These are phyloP conservation scores for Apophysomyces variabilis DNA, from an alignment of 371 early-diverging fungal species.

Conservation along the genomic window DNA sequence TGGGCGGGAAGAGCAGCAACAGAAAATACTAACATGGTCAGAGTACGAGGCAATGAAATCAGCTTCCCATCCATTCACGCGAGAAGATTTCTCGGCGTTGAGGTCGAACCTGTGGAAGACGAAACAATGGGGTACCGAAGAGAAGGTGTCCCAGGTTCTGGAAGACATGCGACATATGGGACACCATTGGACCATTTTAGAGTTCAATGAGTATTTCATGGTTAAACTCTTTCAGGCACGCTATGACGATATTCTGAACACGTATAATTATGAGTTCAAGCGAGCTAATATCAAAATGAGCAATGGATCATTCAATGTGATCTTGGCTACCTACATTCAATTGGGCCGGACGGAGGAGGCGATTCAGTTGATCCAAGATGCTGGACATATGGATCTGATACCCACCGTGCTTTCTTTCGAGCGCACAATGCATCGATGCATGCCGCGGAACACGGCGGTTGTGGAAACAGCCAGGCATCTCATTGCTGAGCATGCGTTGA, in stretches of 20 bases:
- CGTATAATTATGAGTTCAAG: slow-evolving; percentile 23
- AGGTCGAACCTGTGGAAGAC: slow-evolving; percentile 36
- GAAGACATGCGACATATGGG: slow-evolving; percentile 43
- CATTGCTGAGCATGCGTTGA: slow-evolving; percentile 29
- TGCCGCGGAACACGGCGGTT: slow-evolving; percentile 31
- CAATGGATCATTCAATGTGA: slow-evolving; percentile 41
- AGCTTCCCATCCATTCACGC: slow-evolving; percentile 9
- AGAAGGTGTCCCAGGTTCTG: slow-evolving; percentile 35
- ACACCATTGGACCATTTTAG: slow-evolving; percentile 33
- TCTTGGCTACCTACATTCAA: slow-evolving; percentile 47
- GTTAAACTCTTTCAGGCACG: slow-evolving; percentile 42
- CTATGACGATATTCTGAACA: slow-evolving; percentile 39
- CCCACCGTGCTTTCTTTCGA: slow-evolving; percentile 45
- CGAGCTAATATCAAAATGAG: slow-evolving; percentile 21
- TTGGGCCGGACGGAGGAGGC: slow-evolving; percentile 37
- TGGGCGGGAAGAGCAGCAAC: neutral
- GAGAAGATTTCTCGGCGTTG: slow-evolving; percentile 37
- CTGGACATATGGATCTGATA: slow-evolving; percentile 21
- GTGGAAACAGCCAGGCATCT: slow-evolving; percentile 30
- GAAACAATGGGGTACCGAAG: slow-evolving; percentile 42
- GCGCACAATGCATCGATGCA: slow-evolving; percentile 44
- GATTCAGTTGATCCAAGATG: slow-evolving; percentile 30
- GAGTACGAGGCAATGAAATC: slow-evolving; percentile 2
- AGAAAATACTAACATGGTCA: neutral
- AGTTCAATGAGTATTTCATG: slow-evolving; percentile 52